Evolutionary conservation across 805 yeast genomes (phyloP).

Genomic region (Candida pseudoglaebosa): DNA sequence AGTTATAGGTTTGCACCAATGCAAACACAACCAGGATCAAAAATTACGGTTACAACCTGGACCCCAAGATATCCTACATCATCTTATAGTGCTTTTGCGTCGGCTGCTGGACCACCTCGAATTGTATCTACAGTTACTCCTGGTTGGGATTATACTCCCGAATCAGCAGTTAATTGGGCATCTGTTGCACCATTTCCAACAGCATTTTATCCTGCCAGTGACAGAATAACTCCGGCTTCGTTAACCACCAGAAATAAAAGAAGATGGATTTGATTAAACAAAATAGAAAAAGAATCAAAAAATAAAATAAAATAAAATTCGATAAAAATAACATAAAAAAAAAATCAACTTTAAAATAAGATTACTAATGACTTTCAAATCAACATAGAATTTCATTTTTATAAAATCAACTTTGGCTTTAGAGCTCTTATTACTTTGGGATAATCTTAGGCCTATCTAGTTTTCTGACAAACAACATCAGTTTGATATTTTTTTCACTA

Average conservation of each 20-base stretch:
- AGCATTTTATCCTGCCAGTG: constrained; percentile 58
- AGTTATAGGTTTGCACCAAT: constrained; percentile 80
- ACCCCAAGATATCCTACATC: constrained; percentile 64
- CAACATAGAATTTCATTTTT: no score
- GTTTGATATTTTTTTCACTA: not conserved
- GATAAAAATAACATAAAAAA: no score
- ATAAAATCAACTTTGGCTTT: no score
- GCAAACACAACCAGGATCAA: constrained; percentile 82
- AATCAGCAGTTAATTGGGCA: constrained; percentile 66
- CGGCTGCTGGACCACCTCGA: constrained; percentile 42
- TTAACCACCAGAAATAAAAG: constrained; percentile 30
- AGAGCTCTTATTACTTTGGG: no score
- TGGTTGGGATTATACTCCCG: constrained; percentile 72
- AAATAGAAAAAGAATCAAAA: no score
- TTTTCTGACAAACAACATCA: not conserved
- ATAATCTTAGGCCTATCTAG: no score
- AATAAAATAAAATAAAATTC: no score
- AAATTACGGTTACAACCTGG: constrained; percentile 65
- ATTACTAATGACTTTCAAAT: no score
- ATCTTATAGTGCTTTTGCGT: constrained; percentile 51
- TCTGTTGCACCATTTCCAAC: constrained; percentile 68
- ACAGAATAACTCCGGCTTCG: constrained; percentile 40
- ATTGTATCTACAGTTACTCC: constrained; percentile 70
- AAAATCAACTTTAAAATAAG: no score
- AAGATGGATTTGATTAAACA: constrained; percentile 32